phyloP scores from a whole-genome alignment of 495 filamentous ascomycete genomes.

The Staphylotrichum longicolle region DNA sequence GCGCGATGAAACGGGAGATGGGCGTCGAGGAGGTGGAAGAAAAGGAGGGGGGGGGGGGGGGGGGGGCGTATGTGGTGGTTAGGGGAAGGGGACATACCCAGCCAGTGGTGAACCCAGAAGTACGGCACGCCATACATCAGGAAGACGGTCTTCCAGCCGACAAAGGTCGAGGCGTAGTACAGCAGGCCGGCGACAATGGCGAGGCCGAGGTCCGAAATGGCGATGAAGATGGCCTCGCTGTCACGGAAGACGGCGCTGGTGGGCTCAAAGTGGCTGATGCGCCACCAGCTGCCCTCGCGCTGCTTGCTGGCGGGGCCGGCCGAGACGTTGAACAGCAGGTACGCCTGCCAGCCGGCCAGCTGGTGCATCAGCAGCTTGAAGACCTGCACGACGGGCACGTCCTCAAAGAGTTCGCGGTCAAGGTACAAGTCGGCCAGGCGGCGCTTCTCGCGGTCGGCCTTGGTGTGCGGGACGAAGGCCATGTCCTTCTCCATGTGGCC shows the following conservation, averaged over 20 bases:
- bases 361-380: slow-evolving; percentile 75
- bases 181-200: slow-evolving; percentile 52
- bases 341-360: slow-evolving; percentile 83
- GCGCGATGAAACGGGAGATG: no score
- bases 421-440: slow-evolving; percentile 55
- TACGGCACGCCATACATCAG: slow-evolving; percentile 93
- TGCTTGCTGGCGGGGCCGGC: slow-evolving; percentile 83
- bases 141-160: slow-evolving; percentile 77
- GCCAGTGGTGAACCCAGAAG: slow-evolving; percentile 98
- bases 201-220: slow-evolving; percentile 79
- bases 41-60: no score
- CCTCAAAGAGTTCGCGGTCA: slow-evolving; percentile 81
- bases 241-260: slow-evolving; percentile 85
- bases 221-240: slow-evolving; percentile 80
- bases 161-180: slow-evolving; percentile 61
- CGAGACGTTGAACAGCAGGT: slow-evolving; percentile 82
- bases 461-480: slow-evolving; percentile 89
- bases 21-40: no score
- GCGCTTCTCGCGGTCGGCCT: slow-evolving; percentile 64
- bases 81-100: slow-evolving; percentile 52
- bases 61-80: no score
- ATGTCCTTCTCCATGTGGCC: slow-evolving; percentile 96
- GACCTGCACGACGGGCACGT: slow-evolving; percentile 82
- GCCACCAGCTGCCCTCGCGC: slow-evolving; percentile 67
- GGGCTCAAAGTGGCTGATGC: slow-evolving; percentile 94